These are phyloP conservation scores for Yarrowia sp. DNA, from an alignment of 805 yeast species.

Conservation along the genomic window DNA sequence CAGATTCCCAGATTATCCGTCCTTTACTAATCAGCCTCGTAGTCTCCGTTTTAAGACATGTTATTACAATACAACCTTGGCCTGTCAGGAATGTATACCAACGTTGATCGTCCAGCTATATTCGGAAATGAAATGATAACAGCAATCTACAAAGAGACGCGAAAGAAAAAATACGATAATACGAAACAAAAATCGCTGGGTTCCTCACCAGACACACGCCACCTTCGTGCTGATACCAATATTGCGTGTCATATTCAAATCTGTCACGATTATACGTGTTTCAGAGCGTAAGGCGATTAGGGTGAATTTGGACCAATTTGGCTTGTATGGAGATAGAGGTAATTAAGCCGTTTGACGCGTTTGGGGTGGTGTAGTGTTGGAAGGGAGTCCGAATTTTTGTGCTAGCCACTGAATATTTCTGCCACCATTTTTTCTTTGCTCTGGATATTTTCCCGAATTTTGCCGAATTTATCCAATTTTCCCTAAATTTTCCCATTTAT, in stretches of 20 bases:
- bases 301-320: neutral
- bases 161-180: no score
- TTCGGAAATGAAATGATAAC: neutral
- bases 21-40: neutral
- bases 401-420: neutral
- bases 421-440: neutral
- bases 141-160: neutral
- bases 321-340: no score
- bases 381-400: no score
- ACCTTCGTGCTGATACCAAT: no score
- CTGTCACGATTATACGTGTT: conserved; percentile 1
- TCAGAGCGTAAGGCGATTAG: conserved; percentile 10
- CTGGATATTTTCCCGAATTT: neutral
- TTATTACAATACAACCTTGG: neutral
- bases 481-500: neutral
- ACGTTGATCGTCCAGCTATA: neutral
- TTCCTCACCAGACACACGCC: no score
- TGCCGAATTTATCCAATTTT: no score
- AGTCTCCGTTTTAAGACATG: neutral
- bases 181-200: no score
- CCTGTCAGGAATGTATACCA: neutral
- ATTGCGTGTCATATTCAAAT: no score
- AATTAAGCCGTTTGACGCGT: neutral
- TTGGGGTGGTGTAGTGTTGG: no score
- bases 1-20: no score